These are phyloP conservation scores for Citrus mangshanensis DNA, from an alignment of 345 rosid genomes.

Conservation along the genomic window DNA sequence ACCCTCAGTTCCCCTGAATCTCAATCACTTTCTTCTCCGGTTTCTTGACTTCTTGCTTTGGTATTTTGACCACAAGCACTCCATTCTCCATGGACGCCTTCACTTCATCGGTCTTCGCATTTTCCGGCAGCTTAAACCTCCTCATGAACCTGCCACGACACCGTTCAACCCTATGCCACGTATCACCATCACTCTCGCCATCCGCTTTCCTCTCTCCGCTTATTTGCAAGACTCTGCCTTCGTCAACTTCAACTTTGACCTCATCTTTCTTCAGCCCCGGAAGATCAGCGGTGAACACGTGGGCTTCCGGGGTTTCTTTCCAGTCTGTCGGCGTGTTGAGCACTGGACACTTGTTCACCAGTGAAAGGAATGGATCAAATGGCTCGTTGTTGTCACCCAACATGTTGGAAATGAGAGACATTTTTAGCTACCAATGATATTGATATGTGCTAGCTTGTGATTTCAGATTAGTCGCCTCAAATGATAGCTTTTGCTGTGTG, in stretches of 20 bases:
- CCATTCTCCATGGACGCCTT: slow-evolving; percentile 47
- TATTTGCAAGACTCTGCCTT: slow-evolving; percentile 31
- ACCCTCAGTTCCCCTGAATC: slow-evolving; percentile 25
- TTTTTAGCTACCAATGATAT: not conserved
- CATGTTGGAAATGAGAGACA: slow-evolving; percentile 38
- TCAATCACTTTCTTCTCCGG: slow-evolving; percentile 35
- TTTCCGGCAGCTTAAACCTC: slow-evolving; percentile 44
- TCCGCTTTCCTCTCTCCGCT: slow-evolving; percentile 38
- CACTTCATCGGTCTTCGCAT: slow-evolving; percentile 37
- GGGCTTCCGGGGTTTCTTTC: slow-evolving; percentile 50
- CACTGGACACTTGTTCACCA: slow-evolving; percentile 50
- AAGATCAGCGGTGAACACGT: slow-evolving; percentile 37
- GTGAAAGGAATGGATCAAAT: slow-evolving; percentile 46
- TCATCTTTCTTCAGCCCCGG: slow-evolving; percentile 50
- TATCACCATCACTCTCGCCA: slow-evolving; percentile 19
- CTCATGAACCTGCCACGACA: slow-evolving; percentile 34
- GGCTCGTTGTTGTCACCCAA: slow-evolving; percentile 23
- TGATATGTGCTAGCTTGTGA: not conserved
- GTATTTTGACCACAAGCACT: slow-evolving; percentile 38
- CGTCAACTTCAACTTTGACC: slow-evolving; percentile 43
- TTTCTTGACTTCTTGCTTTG: slow-evolving; percentile 35
- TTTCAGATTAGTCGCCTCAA: not conserved
- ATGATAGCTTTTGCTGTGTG: not conserved
- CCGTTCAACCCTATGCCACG: slow-evolving; percentile 47
- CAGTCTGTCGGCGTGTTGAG: slow-evolving; percentile 43